Percentiles rank a stretch among this genome's conserved stretches.
phyloP scores from a whole-genome alignment of 1,139 yeast species.

The Geotrichum citri-aurantii region DNA sequence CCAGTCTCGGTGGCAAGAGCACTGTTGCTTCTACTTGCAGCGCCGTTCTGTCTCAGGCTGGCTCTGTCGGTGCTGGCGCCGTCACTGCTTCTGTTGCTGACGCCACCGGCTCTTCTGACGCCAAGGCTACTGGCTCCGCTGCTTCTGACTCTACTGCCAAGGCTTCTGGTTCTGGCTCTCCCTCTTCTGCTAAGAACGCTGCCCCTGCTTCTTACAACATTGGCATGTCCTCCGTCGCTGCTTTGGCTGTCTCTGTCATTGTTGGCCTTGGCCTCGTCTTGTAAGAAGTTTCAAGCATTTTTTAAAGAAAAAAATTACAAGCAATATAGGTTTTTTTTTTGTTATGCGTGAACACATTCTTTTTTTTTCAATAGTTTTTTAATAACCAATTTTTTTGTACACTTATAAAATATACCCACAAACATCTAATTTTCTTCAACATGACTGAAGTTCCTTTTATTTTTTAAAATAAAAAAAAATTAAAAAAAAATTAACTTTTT shows the following conservation, averaged over 20 bases:
- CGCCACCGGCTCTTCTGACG: constrained; percentile 12
- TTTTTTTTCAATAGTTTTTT: too few relatives aligned
- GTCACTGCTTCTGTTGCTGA: constrained; percentile 22
- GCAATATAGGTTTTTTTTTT: too few relatives aligned
- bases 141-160: constrained; percentile 17
- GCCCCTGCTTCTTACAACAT: constrained; percentile 14
- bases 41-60: constrained; percentile 33
- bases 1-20: constrained; percentile 42
- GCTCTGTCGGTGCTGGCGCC: constrained; percentile 26
- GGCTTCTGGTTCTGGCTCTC: constrained; percentile 21
- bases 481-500: too few relatives aligned
- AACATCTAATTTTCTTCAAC: too few relatives aligned
- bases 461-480: too few relatives aligned
- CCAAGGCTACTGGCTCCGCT: constrained; percentile 19
- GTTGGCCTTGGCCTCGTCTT: not conserved
- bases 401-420: too few relatives aligned
- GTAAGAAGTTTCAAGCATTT: not conserved
- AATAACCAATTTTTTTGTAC: too few relatives aligned
- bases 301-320: too few relatives aligned
- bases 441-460: too few relatives aligned
- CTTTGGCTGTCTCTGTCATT: not conserved
- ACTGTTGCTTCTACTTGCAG: constrained; percentile 53
- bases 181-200: constrained; percentile 22
- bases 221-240: constrained; percentile 4
- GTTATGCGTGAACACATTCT: too few relatives aligned